Evolutionary conservation across 2,329 filamentous ascomycete species (phyloP), one percentile per base, ranked within the genome.

Genomic region (Ilyonectria sp.): DNA sequence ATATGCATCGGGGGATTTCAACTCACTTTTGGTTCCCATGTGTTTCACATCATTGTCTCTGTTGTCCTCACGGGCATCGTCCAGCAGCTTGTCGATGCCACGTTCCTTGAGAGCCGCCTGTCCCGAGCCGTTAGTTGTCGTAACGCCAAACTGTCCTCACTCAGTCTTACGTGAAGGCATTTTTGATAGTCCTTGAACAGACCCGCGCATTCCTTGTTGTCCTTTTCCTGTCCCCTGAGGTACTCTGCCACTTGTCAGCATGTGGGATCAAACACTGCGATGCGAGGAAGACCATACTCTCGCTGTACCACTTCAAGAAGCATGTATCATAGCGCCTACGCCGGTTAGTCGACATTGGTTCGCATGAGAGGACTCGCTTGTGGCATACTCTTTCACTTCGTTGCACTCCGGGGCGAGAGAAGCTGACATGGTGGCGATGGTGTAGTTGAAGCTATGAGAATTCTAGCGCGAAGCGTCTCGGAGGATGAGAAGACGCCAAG

Each of bases 251-350:
- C 63, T 3, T 19, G 56, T 77, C 57, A 76, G 71, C 23, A 5
- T 54, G 17, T 37, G 66, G 33, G 55, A 15, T 8, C 23, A 29
- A 10, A 8, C 8, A 33, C 13, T 71, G 56, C 75, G 74, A 58
- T 58, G 46, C 67, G 57, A 40, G 59, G 63, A 65, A 58, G 49
- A 58, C 81, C 92, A 66, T 86, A 98, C 96, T 98, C 83, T 99
- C 96, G 79, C 95, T 98, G 82, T 99, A 99, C 96, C 96, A 99
- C 83, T 97, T 98, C 71, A 99, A 85, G 80, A 99, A 99, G 84
- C 96, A 99, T 59, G 92, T 95, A 81, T 99, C 96, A 79, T 99
- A 99, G 75, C 92, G 93, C 80, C 95, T 98, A 69, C 3, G 15
- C 47, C 47, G 6, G 46, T 71, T 19, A 66, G 55, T 15, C 11